Base-by-base conservation (phyloP, 257 asterid species). In the Penstemon newberryi region DNA sequence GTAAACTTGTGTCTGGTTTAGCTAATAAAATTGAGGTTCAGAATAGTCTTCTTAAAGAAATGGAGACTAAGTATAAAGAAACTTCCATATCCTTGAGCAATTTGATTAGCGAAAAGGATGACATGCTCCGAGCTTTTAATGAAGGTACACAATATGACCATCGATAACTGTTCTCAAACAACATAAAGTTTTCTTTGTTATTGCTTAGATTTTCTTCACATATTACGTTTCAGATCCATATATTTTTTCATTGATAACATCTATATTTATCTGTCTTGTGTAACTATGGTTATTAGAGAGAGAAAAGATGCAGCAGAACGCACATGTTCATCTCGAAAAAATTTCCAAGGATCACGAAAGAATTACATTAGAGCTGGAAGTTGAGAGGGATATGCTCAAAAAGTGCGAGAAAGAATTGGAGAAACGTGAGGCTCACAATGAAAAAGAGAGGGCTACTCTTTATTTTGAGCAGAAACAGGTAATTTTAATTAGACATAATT, bases 351-450 rank as follows among this genome's bases (percentile, higher is more conserved):
- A 74, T 42, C 83, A 75, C 53, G 75, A 73, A 5, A 81, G 51
- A 65, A 57, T 50, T 59, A 75, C 45, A 36, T 7, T 50, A 63
- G 69, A 77, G 33, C 75, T 85, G 68, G 73, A 77, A 47, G 69
- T 0, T 39, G 72, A 74, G 80, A 71, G 59, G 72, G 61, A 57
- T n/a, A 56, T 66, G 58, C 86, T 85, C 50, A 43, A 66, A 33
- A 54, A 61, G 66, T 49, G 56, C 36, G 83, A 83, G 76, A 54
- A 60, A 56, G 81, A 74, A 41, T 46, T 83, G 82, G 69, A 67
- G 85, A 57, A 81, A 50, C 88, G 79, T 8, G 82, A 83, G 72
- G 85, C 86, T 51, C 74, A 42, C 63, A 78, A 81, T 63, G 80
- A 77, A 33, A 57, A 46, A 45, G 78, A 77, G 77, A 75, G 67